Evolutionary conservation across 257 asterid genomes (phyloP), one percentile per base, ranked within the genome.

Genomic region (Eustoma russellianum): DNA sequence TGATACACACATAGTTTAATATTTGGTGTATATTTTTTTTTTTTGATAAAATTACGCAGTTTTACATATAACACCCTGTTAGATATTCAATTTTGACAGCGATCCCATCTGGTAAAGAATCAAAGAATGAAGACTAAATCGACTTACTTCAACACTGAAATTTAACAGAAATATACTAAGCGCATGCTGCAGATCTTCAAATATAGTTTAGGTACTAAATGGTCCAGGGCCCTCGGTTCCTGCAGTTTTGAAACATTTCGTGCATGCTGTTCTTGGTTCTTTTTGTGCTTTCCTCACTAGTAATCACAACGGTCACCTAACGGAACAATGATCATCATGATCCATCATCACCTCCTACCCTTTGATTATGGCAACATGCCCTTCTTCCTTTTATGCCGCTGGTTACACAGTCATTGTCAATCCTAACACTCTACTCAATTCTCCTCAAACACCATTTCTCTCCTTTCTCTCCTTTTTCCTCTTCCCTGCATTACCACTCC

Each of bases 361-460:
- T 51, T 62, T 45, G 14, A 50, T 47, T 28, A 59, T 50, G 28
- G 62, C 38, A 38, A 15, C 16, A 17, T 6, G 33, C 30, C 41
- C 56, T 24, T 5, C 10, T 51, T 52, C 47, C 44, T 59, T 58
- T 33, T 59, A 47, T 63, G 47, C 48, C 56, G 44, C 46, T 33
- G 45, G 45, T 35, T 48, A 55, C 56, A 38, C 56, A 40, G 70
- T 81, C 83, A 68, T 66, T 70, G 67, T 61, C 65, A 70, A 59
- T 52, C 76, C 66, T 79, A 76, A 38, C 35, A 35, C 55, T 66
- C 67, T 65, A 74, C 88, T 79, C 84, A 71, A 78, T 80, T 43
- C 63, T 45, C 56, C 55, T 60, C 51, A 35, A 16, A 0, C 57
- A 24, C 44, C 45, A 30, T 43, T 47, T 47, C 40, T 30, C 53